phyloP scores from a whole-genome alignment of 225 moss, liverwort and hornwort species.

The Lunularia cruciata region DNA sequence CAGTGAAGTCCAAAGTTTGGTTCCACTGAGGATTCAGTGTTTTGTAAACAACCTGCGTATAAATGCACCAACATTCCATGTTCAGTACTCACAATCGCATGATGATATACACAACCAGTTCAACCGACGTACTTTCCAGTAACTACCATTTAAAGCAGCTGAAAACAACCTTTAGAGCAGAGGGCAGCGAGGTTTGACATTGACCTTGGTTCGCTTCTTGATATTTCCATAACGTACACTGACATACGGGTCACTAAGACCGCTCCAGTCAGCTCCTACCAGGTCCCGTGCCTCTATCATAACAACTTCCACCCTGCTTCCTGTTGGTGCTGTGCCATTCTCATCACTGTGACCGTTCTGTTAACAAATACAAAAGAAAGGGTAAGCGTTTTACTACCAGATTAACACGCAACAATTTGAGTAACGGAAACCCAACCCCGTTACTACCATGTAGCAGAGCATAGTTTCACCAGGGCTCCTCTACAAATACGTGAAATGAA shows the following conservation, averaged over 20 bases:
- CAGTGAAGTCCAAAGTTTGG: constrained; percentile 84
- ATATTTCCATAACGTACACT: constrained; percentile 97
- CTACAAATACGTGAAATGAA: background rate
- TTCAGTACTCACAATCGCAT: no score
- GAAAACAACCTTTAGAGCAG: background rate
- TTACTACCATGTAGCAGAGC: no score
- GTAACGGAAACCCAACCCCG: no score
- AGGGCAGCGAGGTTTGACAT: background rate
- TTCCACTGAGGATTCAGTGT: constrained; percentile 84
- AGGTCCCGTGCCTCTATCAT: constrained; percentile 81
- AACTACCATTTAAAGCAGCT: background rate
- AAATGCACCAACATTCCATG: background rate
- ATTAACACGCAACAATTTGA: background rate
- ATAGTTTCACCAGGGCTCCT: background rate
- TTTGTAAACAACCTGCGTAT: constrained; percentile 82
- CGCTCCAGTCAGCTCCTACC: constrained; percentile 89
- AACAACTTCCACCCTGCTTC: constrained; percentile 68
- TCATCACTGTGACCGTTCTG: constrained; percentile 63
- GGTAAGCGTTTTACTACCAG: background rate
- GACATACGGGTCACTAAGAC: constrained; percentile 96
- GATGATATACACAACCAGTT: background rate
- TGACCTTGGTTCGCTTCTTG: constrained; percentile 90
- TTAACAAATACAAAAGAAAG: background rate
- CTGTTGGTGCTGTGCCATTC: constrained; percentile 51
- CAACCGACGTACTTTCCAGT: background rate